Evolutionary conservation across 768 basidiomycete species (phyloP).

Genomic region (Trametes coccinea): DNA sequence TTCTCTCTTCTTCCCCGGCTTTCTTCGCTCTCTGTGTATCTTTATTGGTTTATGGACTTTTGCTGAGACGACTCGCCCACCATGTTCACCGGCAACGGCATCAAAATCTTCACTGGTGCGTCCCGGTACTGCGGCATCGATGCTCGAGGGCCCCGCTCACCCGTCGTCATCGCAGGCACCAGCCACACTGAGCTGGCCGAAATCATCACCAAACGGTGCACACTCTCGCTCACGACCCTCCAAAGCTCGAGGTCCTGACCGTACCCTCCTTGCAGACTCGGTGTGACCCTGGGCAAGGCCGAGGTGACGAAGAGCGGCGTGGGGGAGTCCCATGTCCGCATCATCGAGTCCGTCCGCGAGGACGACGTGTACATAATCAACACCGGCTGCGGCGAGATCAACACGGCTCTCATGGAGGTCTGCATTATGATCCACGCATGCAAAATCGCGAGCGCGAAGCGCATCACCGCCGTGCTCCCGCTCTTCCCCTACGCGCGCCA

Average conservation of each 20-base stretch:
- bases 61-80: constrained; percentile 21
- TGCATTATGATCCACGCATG: constrained; percentile 99
- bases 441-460: constrained; percentile 97
- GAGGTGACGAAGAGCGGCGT: constrained; percentile 87
- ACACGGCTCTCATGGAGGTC: constrained; percentile 95
- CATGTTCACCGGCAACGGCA: constrained; percentile 58
- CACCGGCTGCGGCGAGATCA: constrained; percentile 83
- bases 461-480: constrained; percentile 98
- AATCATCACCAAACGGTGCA: constrained; percentile 88
- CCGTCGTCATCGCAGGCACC: constrained; percentile 57
- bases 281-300: constrained; percentile 83
- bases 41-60: constrained; percentile 34
- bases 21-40: constrained; percentile 28
- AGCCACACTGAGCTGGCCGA: constrained; percentile 95
- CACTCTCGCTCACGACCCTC: constrained; percentile 9
- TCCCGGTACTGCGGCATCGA: constrained; percentile 12
- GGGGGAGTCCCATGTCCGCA: constrained; percentile 89
- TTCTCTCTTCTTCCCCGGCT: constrained; percentile 12
- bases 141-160: constrained; percentile 7
- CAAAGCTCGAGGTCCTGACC: constrained; percentile 5
- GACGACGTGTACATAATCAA: constrained; percentile 99
- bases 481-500: constrained; percentile 96
- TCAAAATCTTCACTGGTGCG: constrained; percentile 61
- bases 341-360: constrained; percentile 94
- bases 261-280: constrained; percentile 59